Percentiles rank a stretch among this genome's conserved stretches.
phyloP scores from a whole-genome alignment of 139 green algal species.

The Coccomyxa sp. region DNA sequence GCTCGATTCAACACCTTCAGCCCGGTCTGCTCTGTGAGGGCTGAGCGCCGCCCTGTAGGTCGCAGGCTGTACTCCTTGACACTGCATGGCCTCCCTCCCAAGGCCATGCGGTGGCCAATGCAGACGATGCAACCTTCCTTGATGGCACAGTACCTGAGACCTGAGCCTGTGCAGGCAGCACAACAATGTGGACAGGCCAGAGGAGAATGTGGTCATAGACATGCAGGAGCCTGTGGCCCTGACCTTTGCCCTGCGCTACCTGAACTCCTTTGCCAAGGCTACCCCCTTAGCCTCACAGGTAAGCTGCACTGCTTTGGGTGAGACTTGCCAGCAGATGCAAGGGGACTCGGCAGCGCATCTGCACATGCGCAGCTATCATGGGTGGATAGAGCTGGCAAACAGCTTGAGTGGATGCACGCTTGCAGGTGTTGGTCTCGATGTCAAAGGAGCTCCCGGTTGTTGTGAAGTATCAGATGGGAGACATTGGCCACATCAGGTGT shows the following conservation, averaged over 20 bases:
- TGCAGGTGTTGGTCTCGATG: slow-evolving; percentile 74
- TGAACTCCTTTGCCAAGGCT: slow-evolving; percentile 97
- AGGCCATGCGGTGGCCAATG: too few species aligned
- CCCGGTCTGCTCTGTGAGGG: background rate
- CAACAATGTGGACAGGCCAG: slow-evolving; percentile 60
- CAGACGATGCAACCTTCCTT: too few species aligned
- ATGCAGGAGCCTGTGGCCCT: slow-evolving; percentile 90
- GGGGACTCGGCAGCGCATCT: background rate
- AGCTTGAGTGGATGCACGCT: background rate
- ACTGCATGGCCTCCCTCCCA: background rate
- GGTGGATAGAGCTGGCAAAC: background rate
- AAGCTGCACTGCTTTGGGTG: background rate
- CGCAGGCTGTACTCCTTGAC: background rate
- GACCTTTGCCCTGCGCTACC: slow-evolving; percentile 96
- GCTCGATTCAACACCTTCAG: background rate
- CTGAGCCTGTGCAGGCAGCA: slow-evolving; percentile 56
- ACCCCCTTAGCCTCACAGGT: slow-evolving; percentile 37
- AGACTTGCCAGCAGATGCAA: background rate
- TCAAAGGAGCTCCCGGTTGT: slow-evolving; percentile 89
- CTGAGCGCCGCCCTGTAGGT: background rate
- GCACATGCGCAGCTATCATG: background rate
- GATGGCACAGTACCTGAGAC: too few species aligned
- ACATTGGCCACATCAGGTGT: slow-evolving; percentile 76
- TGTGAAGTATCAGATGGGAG: slow-evolving; percentile 87
- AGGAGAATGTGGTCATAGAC: slow-evolving; percentile 87